Conservation (phyloP, 2,329 filamentous ascomycete species). For the Emmonsia crescens region DNA sequence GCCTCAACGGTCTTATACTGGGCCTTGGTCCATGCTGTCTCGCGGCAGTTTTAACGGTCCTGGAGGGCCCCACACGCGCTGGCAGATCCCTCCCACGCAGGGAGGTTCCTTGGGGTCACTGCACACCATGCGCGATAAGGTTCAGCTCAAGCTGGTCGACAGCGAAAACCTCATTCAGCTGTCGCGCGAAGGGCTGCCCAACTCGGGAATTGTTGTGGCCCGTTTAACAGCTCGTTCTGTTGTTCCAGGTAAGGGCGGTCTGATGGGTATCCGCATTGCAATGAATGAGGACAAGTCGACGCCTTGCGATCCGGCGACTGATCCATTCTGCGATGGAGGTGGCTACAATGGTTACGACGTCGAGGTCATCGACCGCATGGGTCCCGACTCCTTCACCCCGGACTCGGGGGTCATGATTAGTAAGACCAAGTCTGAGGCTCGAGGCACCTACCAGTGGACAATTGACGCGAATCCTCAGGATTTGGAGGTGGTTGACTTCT, state of each 20-base stretch:
- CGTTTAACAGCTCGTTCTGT: constrained; percentile 11
- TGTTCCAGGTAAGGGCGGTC: constrained; percentile 4
- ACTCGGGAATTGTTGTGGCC: constrained; percentile 9
- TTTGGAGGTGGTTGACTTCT: constrained; percentile 11
- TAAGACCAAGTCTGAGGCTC: constrained; percentile 7
- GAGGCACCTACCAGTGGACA: constrained; percentile 11
- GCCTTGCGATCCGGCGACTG: constrained; percentile 7
- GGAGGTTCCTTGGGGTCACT: constrained; percentile 12
- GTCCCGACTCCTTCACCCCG: constrained; percentile 12
- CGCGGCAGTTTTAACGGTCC: constrained; percentile 14
- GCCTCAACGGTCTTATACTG: constrained; percentile 9
- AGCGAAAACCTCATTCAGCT: constrained; percentile 7
- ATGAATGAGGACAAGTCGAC: constrained; percentile 12
- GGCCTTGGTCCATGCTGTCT: constrained; percentile 15
- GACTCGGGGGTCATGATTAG: constrained; percentile 14
- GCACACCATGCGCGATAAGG: constrained; percentile 13
- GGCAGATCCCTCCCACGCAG: constrained; percentile 10
- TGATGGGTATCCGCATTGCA: constrained; percentile 11
- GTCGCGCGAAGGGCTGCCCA: constrained; percentile 11
- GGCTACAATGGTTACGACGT: constrained; percentile 12
- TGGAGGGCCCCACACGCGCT: constrained; percentile 13
- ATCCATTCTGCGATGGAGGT: constrained; percentile 11
- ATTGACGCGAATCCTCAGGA: constrained; percentile 15
- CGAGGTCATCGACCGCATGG: constrained; percentile 14
- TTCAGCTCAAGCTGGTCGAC: constrained; percentile 7